Evolutionary conservation across 2,329 filamentous ascomycete genomes (phyloP), one percentile per base, ranked within the genome.

Genomic region (Rhynchosporium secalis): DNA sequence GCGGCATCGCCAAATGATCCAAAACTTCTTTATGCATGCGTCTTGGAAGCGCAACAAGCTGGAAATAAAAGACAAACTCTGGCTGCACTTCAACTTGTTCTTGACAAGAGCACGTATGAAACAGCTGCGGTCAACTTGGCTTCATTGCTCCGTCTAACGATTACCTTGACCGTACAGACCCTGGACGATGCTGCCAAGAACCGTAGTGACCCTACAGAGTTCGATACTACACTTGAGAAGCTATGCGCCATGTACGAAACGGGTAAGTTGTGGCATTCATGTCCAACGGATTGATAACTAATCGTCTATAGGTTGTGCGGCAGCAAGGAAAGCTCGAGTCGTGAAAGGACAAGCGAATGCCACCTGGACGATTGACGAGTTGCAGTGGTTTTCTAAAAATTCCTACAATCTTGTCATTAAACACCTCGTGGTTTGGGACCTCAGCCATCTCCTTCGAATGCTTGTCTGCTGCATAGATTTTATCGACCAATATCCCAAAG

Each of bases 371-470:
- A 62, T 81, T 0, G 73, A 79, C 3, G 92, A 96, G 69, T 78
- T 96, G 3, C 83, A 93, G 68, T 96, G 92, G 92, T 93, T 96
- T 72, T 88, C 87, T 43, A 87, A 87, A 65, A 94, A 90, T 66
- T 83, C 89, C 1, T 96, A 96, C 77, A 96, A 95, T 67, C 74
- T 92, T 6, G 87, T 86, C 0, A 75, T 94, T 4, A 85, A 86
- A 64, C 79, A 87, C 62, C 82, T 81, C 67, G 79, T 82, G 3
- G 66, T 62, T 0, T 87, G 88, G 80, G 73, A 82, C 29, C 78
- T 86, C 1, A 72, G 74, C 5, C 75, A 80, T 55, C 78, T 88
- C 0, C 72, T 87, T 3, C 78, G 83, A 3, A 79, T 96, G 29
- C 75, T 88, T 54, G 74, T 72, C 4, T 77, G 78, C 33, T 87